These are phyloP conservation scores for Cladorrhinum sp. DNA, from an alignment of 2,329 filamentous ascomycete species.

Conservation along the genomic window DNA sequence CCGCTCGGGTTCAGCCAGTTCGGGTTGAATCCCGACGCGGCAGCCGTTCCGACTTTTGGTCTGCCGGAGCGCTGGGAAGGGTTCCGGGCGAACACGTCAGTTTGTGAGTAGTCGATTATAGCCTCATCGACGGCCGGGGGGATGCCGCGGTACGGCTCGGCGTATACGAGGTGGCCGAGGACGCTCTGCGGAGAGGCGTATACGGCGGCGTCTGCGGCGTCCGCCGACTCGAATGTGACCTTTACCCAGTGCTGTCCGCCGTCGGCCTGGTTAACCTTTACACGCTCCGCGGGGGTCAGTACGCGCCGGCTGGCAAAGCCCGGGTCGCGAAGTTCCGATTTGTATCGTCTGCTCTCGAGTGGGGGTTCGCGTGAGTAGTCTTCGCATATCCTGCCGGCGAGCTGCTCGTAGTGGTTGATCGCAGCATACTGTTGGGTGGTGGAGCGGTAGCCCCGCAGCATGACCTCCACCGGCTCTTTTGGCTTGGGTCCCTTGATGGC, in stretches of 20 bases:
- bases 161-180: constrained; percentile 66
- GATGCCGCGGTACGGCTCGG: constrained; percentile 65
- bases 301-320: constrained; percentile 63
- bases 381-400: constrained; percentile 84
- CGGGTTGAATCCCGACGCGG: constrained; percentile 17
- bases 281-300: constrained; percentile 69
- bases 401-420: constrained; percentile 81
- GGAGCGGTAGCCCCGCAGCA: constrained; percentile 76
- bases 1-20: constrained; percentile 15
- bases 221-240: constrained; percentile 72
- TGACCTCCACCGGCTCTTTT: constrained; percentile 64
- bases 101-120: constrained; percentile 48
- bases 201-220: constrained; percentile 67
- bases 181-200: constrained; percentile 70
- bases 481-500: constrained; percentile 42
- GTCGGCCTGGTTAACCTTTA: constrained; percentile 75
- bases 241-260: constrained; percentile 92
- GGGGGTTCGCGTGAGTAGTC: constrained; percentile 89
- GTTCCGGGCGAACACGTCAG: constrained; percentile 35
- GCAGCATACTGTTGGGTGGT: constrained; percentile 74
- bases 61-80: constrained; percentile 4
- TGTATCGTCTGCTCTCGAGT: constrained; percentile 65
- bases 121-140: constrained; percentile 63
- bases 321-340: constrained; percentile 69
- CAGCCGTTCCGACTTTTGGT: constrained; percentile 18